Percentiles rank a stretch among this genome's conserved stretches.
phyloP scores from a whole-genome alignment of 768 basidiomycete species.

The Mycena pura region DNA sequence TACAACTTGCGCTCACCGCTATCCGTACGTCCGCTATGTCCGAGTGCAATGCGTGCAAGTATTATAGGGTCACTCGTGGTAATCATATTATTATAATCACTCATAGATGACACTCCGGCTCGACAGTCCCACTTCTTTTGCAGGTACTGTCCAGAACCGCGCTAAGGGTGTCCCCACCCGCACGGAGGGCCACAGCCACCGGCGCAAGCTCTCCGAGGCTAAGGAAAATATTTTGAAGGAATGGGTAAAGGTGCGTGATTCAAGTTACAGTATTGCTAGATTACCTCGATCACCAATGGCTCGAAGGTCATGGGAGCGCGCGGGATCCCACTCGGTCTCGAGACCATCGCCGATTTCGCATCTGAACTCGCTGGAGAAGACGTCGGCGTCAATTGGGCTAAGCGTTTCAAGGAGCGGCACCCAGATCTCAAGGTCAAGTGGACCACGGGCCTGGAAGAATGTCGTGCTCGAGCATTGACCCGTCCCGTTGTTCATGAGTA shows the following conservation, averaged over 20 bases:
- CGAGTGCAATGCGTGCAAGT: not conserved
- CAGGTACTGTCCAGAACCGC: slow-evolving; percentile 3
- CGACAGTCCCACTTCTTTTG: no score
- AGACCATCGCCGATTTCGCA: not conserved
- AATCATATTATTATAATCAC: no score
- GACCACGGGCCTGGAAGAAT: slow-evolving; percentile 11
- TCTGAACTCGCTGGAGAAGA: not conserved
- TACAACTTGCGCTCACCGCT: not conserved
- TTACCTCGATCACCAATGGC: not conserved
- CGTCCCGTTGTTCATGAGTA: slow-evolving; percentile 1
- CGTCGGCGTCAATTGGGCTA: slow-evolving; percentile 3
- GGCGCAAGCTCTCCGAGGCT: not conserved
- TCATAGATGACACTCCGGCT: no score
- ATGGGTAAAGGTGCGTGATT: slow-evolving; percentile 5
- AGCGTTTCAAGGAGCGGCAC: slow-evolving; percentile 1
- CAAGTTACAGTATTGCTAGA: not conserved
- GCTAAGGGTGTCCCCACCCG: not conserved
- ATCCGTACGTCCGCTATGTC: not conserved
- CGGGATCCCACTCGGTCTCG: not conserved
- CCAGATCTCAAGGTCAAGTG: slow-evolving; percentile 13
- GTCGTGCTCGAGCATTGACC: slow-evolving; percentile 3
- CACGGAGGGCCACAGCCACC: not conserved
- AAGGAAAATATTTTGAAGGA: slow-evolving; percentile 2
- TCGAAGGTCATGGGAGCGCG: slow-evolving; percentile 3
- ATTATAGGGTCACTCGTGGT: not conserved